Evolutionary conservation across 768 basidiomycete species (phyloP).

Genomic region (Rhodotorula toruloides): DNA sequence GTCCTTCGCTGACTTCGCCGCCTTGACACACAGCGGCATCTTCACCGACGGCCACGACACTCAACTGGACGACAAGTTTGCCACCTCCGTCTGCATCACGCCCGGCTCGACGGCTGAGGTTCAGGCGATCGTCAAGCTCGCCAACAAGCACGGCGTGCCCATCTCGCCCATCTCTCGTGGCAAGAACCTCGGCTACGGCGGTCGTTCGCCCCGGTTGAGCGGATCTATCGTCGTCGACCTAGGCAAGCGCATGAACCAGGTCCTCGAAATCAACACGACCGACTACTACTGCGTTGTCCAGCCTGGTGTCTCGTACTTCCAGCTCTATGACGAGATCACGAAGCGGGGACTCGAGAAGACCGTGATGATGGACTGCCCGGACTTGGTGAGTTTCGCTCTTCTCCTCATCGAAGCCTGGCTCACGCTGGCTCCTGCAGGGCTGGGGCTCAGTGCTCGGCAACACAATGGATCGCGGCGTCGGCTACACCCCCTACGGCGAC

Average conservation of each 20-base stretch:
- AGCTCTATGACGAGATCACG: constrained; percentile 25
- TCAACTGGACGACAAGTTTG: constrained; percentile 6
- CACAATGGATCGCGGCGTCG: constrained; percentile 17
- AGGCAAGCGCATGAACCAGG: constrained; percentile 22
- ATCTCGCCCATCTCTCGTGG: constrained; percentile 33
- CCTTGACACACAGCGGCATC: background rate
- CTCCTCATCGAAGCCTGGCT: no score
- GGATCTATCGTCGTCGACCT: constrained; percentile 27
- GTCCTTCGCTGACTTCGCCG: background rate
- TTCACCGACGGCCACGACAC: constrained; percentile 17
- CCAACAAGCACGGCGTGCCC: constrained; percentile 33
- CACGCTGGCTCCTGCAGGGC: no score
- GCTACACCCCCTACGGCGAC: constrained; percentile 33
- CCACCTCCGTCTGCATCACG: constrained; percentile 20
- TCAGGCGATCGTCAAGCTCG: constrained; percentile 9
- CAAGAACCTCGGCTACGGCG: constrained; percentile 35
- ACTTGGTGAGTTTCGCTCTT: no score
- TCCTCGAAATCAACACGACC: constrained; percentile 30
- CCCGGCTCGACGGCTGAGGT: constrained; percentile 23
- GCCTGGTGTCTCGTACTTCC: constrained; percentile 32
- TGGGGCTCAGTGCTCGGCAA: constrained; percentile 26
- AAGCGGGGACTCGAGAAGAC: constrained; percentile 11
- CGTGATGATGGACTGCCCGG: constrained; percentile 31
- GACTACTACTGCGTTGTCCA: constrained; percentile 26
- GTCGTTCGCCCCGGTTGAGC: constrained; percentile 27